These are phyloP conservation scores for Ceraceosorus guamensis DNA, from an alignment of 1,284 basidiomycete species.

Conservation along the genomic window DNA sequence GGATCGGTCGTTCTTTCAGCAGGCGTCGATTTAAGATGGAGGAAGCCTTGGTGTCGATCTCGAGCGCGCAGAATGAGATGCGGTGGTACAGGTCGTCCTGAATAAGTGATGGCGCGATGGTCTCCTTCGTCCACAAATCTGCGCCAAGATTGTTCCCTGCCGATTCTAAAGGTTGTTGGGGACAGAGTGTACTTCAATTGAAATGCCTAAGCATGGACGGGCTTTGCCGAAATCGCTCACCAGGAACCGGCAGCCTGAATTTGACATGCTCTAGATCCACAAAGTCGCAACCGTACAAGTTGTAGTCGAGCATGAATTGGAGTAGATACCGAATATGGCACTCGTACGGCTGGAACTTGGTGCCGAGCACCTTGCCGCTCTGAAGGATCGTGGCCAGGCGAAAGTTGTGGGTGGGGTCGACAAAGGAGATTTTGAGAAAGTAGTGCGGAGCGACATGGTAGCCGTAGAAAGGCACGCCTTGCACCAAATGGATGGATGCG, in stretches of 20 bases:
- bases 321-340: conserved; percentile 80
- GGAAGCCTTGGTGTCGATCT: conserved; percentile 72
- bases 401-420: conserved; percentile 52
- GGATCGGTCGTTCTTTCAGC: conserved; percentile 63
- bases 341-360: conserved; percentile 61
- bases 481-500: conserved; percentile 66
- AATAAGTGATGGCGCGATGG: too few species aligned
- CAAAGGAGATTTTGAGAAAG: conserved; percentile 78
- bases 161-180: too few species aligned
- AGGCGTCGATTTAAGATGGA: conserved; percentile 76
- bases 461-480: conserved; percentile 93
- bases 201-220: too few species aligned
- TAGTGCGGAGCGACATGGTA: conserved; percentile 79
- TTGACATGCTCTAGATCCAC: conserved; percentile 58
- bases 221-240: too few species aligned
- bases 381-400: conserved; percentile 39
- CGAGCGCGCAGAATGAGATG: conserved; percentile 67
- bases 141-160: too few species aligned
- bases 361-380: conserved; percentile 52
- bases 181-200: too few species aligned
- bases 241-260: conserved; percentile 54
- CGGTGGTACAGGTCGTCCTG: conserved; percentile 20
- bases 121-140: too few species aligned
- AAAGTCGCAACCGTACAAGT: conserved; percentile 88
- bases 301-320: conserved; percentile 93